Base-by-base conservation (phyloP, 768 basidiomycete species). In the Saitozyma podzolica region DNA sequence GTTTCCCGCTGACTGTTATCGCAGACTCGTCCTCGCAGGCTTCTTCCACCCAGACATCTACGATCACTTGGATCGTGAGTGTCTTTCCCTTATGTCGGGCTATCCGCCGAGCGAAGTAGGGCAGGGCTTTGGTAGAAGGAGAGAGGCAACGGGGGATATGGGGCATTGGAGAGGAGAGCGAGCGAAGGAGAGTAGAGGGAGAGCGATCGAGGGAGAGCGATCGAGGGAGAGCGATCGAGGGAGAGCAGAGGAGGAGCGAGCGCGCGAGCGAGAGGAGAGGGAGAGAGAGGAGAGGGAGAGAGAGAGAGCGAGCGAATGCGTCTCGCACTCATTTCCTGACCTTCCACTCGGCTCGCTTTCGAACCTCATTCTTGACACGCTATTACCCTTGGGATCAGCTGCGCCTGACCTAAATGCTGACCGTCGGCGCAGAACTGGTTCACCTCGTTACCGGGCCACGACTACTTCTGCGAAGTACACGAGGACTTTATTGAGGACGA, bases 401-500 rank as follows among this genome's bases (percentile, higher is more conserved):
- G 2, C 47, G 6, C 2, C 9, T n/a, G 49, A 16, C 20, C n/a
- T 51, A 40, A 29, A 2, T 29, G 29, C 29, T 29, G 29, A 29
- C 29, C 29, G 29, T 29, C 29, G 29, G 29, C 29, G 29, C 50
- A 79, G 78, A 77, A 74, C 40, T 79, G 78, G 78, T 79, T 68
- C 67, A 77, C 73, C 8, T 75, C 78, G 11, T 56, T 77, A 50
- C 76, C 76, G 10, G 78, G 78, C 49, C 94, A 97, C 80, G 94
- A 97, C 80, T 97, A 95, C 82, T 97, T 95, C 78, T 95, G 92
- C 80, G 94, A 96, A 81, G 94, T 97, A 49, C 87, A 90, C 57
- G 94, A 96, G 78, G 95, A 98, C 76, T 99, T 97, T 80, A 99
- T 99, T 78, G 96, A 98, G 80, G 96, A 99, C 82, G 96, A 99